phyloP scores from a whole-genome alignment of 768 basidiomycete genomes.

The Trametes maxima region DNA sequence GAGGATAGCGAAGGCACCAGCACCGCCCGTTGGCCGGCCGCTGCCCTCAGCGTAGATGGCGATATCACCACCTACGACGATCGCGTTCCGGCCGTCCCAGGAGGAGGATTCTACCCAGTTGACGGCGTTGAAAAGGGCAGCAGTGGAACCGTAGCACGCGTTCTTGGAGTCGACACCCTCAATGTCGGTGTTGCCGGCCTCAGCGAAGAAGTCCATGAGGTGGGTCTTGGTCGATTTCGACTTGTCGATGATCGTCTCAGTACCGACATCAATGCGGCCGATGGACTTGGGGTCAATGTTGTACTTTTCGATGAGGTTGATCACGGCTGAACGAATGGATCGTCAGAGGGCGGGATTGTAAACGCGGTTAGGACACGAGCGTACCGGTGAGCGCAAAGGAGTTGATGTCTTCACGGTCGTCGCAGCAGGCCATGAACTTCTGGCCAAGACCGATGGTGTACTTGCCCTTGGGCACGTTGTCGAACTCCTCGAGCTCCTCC shows the following conservation, averaged over 20 bases:
- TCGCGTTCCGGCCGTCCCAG: slow-evolving; percentile 98
- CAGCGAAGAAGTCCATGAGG: slow-evolving; percentile 96
- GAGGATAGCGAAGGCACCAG: slow-evolving; percentile 92
- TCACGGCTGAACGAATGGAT: slow-evolving; percentile 60
- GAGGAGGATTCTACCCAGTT: slow-evolving; percentile 97
- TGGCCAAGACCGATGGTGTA: slow-evolving; percentile 99
- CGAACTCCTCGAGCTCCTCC: slow-evolving; percentile 90
- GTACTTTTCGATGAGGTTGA: slow-evolving; percentile 89
- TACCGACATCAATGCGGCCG: slow-evolving; percentile 97
- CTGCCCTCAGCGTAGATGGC: slow-evolving; percentile 97
- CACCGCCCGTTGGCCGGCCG: slow-evolving; percentile 95
- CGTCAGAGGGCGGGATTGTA: neutral
- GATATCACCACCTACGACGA: slow-evolving; percentile 96
- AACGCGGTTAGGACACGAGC: slow-evolving; percentile 28
- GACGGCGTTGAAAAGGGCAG: slow-evolving; percentile 96
- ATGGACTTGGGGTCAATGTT: slow-evolving; percentile 95
- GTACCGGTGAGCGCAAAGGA: slow-evolving; percentile 92
- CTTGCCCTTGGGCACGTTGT: slow-evolving; percentile 93
- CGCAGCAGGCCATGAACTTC: slow-evolving; percentile 98
- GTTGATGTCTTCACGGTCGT: slow-evolving; percentile 99
- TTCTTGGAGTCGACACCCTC: slow-evolving; percentile 99
- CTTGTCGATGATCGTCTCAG: slow-evolving; percentile 99
- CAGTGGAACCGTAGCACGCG: slow-evolving; percentile 98
- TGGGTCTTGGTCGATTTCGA: slow-evolving; percentile 98
- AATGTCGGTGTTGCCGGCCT: slow-evolving; percentile 92